Evolutionary conservation across 148 eudicot species (phyloP).

Genomic region (Pharnaceum exiguum): DNA sequence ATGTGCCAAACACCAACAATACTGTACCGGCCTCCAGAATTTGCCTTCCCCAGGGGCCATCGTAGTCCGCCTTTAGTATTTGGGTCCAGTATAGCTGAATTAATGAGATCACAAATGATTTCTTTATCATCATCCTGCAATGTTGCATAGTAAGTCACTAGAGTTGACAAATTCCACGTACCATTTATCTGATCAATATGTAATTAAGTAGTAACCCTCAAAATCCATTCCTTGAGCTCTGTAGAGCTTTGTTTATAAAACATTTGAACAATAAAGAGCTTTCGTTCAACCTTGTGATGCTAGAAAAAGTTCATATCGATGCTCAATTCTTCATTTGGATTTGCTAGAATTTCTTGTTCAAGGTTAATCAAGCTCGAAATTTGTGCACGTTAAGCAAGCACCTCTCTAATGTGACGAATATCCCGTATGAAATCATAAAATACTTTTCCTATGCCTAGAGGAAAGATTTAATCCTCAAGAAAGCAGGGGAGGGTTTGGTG

Average conservation of each 20-base stretch:
- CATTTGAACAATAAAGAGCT: too few relatives aligned
- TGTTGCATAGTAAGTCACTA: not conserved
- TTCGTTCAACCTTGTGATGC: too few relatives aligned
- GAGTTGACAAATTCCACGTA: not conserved
- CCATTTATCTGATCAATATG: not conserved
- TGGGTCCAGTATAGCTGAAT: constrained; percentile 23
- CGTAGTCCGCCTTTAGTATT: constrained; percentile 36
- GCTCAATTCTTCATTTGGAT: too few relatives aligned
- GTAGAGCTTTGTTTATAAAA: not conserved
- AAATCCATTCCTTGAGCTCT: not conserved
- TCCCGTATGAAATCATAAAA: too few relatives aligned
- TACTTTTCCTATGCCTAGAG: too few relatives aligned
- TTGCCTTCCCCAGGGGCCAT: constrained; percentile 25
- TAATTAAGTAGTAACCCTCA: not conserved
- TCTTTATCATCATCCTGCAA: constrained; percentile 28
- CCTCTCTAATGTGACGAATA: too few relatives aligned
- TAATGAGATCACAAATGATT: constrained; percentile 13
- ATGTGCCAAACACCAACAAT: constrained; percentile 21
- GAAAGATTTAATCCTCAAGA: too few relatives aligned
- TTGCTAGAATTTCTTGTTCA: too few relatives aligned
- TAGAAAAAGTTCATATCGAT: too few relatives aligned
- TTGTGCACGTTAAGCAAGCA: too few relatives aligned
- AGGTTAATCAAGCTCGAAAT: too few relatives aligned
- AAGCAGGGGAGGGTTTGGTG: too few relatives aligned
- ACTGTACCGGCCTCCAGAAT: constrained; percentile 17